A percentile compares a stretch with the other conserved stretches of the same genome.
These are phyloP conservation scores for Psilocybe cubensis DNA, from an alignment of 768 basidiomycete genomes.

Conservation along the genomic window DNA sequence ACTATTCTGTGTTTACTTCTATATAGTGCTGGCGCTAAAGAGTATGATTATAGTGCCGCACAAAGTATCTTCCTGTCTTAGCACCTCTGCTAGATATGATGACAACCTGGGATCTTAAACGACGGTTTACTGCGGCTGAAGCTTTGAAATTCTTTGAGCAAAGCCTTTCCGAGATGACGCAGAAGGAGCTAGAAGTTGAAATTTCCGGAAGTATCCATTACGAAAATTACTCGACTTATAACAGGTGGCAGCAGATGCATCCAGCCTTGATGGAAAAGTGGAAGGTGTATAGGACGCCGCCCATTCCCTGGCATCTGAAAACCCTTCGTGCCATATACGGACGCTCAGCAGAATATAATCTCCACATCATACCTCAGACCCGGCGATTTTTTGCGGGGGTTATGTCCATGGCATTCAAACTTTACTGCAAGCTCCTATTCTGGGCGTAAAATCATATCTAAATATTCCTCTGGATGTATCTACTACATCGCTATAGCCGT, in stretches of 20 bases:
- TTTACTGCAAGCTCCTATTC: no score
- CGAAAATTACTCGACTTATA: constrained; percentile 4
- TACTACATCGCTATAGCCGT: no score
- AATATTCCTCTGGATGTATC: no score
- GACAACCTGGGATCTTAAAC: constrained; percentile 23
- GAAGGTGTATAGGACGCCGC: constrained; percentile 12
- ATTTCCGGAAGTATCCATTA: no score
- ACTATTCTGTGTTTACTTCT: constrained; percentile 1
- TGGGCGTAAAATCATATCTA: neutral
- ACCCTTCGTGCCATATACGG: neutral
- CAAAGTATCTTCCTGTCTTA: constrained; percentile 22
- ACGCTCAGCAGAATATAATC: no score
- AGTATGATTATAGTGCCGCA: no score
- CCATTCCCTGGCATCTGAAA: neutral
- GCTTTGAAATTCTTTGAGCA: constrained; percentile 31
- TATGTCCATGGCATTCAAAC: no score
- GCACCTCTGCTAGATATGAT: constrained; percentile 32
- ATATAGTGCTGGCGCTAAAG: no score
- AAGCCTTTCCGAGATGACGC: neutral
- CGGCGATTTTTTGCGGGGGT: no score
- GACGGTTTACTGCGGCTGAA: constrained; percentile 27
- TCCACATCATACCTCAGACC: no score
- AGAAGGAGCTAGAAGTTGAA: neutral
- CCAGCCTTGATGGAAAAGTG: constrained; percentile 18
- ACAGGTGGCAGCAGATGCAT: constrained; percentile 24